Evolutionary conservation across 352 stramenopile species (phyloP).

Genomic region (Plasmopara halstedii): DNA sequence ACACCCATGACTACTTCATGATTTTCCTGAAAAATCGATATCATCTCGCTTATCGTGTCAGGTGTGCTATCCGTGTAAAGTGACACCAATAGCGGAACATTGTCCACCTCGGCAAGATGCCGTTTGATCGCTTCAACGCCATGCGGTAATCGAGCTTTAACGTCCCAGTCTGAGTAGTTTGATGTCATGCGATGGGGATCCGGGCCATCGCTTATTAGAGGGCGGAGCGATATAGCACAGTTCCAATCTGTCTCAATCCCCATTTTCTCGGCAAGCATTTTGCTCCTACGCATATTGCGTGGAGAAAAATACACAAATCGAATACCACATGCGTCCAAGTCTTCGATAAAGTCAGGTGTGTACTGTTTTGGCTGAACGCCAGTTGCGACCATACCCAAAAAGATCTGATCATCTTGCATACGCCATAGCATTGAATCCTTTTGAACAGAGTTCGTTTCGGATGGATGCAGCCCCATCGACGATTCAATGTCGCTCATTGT

Average conservation of each 20-base stretch:
- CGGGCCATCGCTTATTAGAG: constrained; percentile 85
- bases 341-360: constrained; percentile 93
- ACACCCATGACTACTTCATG: constrained; percentile 79
- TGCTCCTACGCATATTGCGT: constrained; percentile 96
- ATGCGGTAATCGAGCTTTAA: constrained; percentile 94
- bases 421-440: constrained; percentile 64
- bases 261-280: constrained; percentile 97
- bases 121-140: constrained; percentile 93
- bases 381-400: constrained; percentile 94
- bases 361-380: constrained; percentile 91
- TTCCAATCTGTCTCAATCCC: constrained; percentile 99
- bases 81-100: constrained; percentile 96
- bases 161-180: constrained; percentile 97
- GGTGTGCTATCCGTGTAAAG: constrained; percentile 97
- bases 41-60: constrained; percentile 92
- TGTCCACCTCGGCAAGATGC: constrained; percentile 97
- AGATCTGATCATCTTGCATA: constrained; percentile 95
- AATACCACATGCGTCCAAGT: constrained; percentile 92
- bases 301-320: constrained; percentile 99
- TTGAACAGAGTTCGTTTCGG: constrained; percentile 42
- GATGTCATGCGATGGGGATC: constrained; percentile 95
- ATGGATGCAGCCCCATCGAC: constrained; percentile 38
- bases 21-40: constrained; percentile 81
- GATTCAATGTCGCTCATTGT: constrained; percentile 47
- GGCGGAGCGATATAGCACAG: constrained; percentile 94